A percentile compares a stretch with the other conserved stretches of the same genome.
Evolutionary conservation across 345 rosid species (phyloP).

Genomic region (Angophora floribunda): DNA sequence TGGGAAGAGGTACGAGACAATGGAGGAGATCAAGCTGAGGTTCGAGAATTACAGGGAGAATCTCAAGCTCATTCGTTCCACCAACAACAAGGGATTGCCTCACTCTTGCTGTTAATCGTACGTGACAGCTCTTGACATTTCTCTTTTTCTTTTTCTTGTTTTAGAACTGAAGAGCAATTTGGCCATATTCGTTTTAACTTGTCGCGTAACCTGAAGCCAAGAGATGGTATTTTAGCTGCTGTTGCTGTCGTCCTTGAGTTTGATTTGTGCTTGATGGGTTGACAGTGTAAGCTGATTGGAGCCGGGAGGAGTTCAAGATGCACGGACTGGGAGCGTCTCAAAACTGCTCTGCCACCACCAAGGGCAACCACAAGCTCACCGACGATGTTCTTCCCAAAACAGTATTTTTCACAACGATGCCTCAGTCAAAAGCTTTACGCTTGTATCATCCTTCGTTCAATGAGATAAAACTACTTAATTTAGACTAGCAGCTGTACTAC

Average conservation of each 20-base stretch:
- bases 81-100: slow-evolving; percentile 49
- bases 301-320: slow-evolving; percentile 81
- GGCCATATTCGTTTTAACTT: not conserved
- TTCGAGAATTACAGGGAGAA: slow-evolving; percentile 60
- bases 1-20: slow-evolving; percentile 57
- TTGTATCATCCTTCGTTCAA: not conserved
- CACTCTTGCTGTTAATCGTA: slow-evolving; percentile 66
- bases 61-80: slow-evolving; percentile 67
- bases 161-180: not conserved
- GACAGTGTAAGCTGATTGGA: slow-evolving; percentile 91
- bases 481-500: not conserved
- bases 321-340: slow-evolving; percentile 82
- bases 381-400: slow-evolving; percentile 43
- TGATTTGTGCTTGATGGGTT: not conserved
- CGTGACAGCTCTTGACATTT: not conserved
- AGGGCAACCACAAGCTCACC: slow-evolving; percentile 68
- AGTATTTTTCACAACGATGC: slow-evolving; percentile 8
- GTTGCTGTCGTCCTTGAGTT: not conserved
- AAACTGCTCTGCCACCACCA: slow-evolving; percentile 80
- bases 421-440: not conserved
- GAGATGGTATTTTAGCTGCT: not conserved
- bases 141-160: not conserved
- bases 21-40: slow-evolving; percentile 61
- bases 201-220: not conserved
- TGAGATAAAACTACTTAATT: not conserved